Percentiles rank a stretch among this genome's conserved stretches.
These are phyloP conservation scores for Blastocystis sp. DNA, from an alignment of 352 stramenopile species.

Conservation along the genomic window DNA sequence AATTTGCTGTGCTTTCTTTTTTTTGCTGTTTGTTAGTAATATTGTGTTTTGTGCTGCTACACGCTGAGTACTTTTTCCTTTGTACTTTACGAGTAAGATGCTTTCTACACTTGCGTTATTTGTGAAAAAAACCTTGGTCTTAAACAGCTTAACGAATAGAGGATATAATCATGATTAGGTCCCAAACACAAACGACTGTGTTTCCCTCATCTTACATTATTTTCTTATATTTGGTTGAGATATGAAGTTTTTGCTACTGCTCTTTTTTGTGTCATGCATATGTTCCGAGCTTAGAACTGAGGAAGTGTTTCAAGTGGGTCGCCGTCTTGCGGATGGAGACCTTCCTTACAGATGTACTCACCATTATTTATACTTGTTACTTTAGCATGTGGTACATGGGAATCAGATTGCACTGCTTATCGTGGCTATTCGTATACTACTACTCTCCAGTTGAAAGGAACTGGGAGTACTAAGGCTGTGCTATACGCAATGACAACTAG, in stretches of 20 bases:
- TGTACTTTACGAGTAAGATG: neutral
- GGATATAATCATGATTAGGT: neutral
- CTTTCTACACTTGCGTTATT: neutral
- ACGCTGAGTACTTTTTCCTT: neutral
- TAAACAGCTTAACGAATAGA: neutral
- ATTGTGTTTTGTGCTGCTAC: neutral
- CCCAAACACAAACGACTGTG: neutral
- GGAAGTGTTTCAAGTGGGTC: neutral
- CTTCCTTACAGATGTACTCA: neutral
- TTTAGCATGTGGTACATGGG: slow-evolving; percentile 25
- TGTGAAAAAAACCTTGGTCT: neutral
- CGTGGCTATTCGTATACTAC: neutral
- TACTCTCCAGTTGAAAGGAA: neutral
- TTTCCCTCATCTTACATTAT: neutral
- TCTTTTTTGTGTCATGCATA: neutral
- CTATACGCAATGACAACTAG: neutral
- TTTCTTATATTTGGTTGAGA: neutral
- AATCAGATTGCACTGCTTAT: neutral
- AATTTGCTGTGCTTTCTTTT: neutral
- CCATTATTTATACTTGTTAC: neutral
- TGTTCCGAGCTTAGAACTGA: neutral
- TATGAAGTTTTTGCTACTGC: neutral
- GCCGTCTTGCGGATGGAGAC: neutral
- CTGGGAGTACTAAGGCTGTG: neutral
- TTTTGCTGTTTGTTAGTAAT: neutral